Evolutionary conservation across 1,139 yeast genomes (phyloP), one percentile per base, ranked within the genome.

Genomic region (Lodderomyces margitis): DNA sequence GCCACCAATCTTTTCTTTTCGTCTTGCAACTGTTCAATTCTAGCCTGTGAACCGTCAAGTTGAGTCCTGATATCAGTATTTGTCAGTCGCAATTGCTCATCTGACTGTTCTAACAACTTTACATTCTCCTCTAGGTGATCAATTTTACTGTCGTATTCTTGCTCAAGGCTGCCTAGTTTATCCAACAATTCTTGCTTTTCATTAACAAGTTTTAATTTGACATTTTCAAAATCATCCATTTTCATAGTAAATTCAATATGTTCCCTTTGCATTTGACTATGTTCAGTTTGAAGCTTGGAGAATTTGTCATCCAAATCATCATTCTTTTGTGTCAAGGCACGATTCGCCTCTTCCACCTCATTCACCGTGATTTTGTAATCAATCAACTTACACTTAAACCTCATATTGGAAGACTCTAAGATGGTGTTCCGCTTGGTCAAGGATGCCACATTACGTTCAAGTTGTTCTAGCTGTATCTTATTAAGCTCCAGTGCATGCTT

Each of bases 371-470:
- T 10, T 25, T 49, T 39, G 35, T 46, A 35, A 34, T 52, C 46
- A 24, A 41, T 38, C 27, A 48, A 39, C 21, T 45, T 40, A 38
- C 46, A 39, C 38, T 47, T 30, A 32, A 46, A 38, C 38, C 37
- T 35, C 40, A 45, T 28, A 30, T 44, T 31, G n/a, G 43, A 37
- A 28, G 46, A 49, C 32, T 61, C 62, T 38, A 57, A 60, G 10
- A 56, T 48, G 40, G 56, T 62, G 36, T 56, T 51, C 28, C 52
- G 58, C 46, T 65, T 64, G 5, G 58, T 56, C 12, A 61, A 46
- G 2, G 64, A 58, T 2, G 66, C 64, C 27, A 64, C 50, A 40
- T 66, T 70, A 16, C 63, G 48, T 30, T 63, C 66, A 42, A 57
- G 56, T 40, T 58, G 63, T 34, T 56, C 55, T 36, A 66, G 51